Base-by-base conservation (phyloP, 371 early-diverging fungal genomes). In the Mortierella sp. region DNA sequence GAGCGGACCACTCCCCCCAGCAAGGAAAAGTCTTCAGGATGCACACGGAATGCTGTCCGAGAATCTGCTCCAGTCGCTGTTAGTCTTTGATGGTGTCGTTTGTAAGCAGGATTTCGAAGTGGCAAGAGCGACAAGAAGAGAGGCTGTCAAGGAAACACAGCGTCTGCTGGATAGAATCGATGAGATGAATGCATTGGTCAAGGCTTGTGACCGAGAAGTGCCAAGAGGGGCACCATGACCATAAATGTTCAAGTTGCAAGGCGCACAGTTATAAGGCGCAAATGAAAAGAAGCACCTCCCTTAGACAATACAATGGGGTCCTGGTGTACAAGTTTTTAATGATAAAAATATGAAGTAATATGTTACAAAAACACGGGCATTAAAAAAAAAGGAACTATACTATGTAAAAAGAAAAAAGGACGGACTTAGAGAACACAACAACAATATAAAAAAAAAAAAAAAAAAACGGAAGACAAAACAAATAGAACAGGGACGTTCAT, bases 71-170 rank as follows among this genome's bases (percentile, higher is more conserved):
- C 86, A 87, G 65, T 73, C 83, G 1, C 56, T 89, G 28, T 73
- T 89, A 39, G 61, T 78, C 30, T 76, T 87, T 60, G 89, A 89
- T 62, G 80, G 83, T 1, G 84, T 87, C 6, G 84, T 81, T 39
- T 87, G 87, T 53, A 81, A 87, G 19, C 69, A 64, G 19, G 82
- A 79, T 17, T 87, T 87, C 65, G 82, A 85, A 50, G 82, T 86
- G 0, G 89, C 89, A n/a, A 65, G 89, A 30, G 83, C 81, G 39
- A 83, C 78, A 27, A 80, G 89, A 71, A 67, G 81, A 64, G 86
- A 86, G 60, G 83, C 87, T 19, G 89, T 89, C 39, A 80, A 80
- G 54, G 75, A 80, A 24, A 76, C 83, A 1, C 88, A 87, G 60
- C 50, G 56, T 47, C 64, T 83, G 42, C 60, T 87, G 51, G 87